Percentiles rank a stretch among this genome's conserved stretches.
Conservation (phyloP, 352 stramenopile species). For the Phytopythium boreale region DNA sequence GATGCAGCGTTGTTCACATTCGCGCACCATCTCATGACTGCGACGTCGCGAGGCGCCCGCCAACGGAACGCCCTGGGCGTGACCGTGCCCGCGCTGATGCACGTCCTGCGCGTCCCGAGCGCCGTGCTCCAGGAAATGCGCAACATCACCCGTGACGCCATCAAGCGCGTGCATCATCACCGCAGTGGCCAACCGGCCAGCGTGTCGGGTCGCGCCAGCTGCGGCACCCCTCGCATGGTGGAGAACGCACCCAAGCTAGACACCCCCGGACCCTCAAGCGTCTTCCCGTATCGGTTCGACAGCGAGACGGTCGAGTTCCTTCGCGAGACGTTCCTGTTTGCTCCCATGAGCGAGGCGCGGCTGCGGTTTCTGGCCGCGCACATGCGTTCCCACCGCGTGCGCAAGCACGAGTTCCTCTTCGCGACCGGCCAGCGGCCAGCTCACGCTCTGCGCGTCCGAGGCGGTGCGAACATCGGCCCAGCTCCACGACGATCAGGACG, state of each 20-base stretch:
- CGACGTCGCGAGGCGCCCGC: conserved; percentile 30
- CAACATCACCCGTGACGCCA: conserved; percentile 7
- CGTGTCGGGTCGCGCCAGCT: neutral
- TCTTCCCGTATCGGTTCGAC: conserved; percentile 18
- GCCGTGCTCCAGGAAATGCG: conserved; percentile 25
- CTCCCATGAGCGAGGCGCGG: conserved; percentile 25
- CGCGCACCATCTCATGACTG: conserved; percentile 24
- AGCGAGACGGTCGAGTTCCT: conserved; percentile 21
- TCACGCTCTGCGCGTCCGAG: conserved; percentile 39
- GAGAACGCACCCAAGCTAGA: no score
- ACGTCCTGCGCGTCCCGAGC: conserved; percentile 37
- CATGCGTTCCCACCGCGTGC: conserved; percentile 23
- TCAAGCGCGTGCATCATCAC: neutral
- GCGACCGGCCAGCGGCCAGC: conserved; percentile 46
- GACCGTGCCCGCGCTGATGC: conserved; percentile 26
- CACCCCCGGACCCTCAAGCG: neutral
- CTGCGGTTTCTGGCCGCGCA: conserved; percentile 49
- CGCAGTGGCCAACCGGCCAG: neutral
- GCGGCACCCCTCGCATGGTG: neutral
- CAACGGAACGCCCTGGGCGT: conserved; percentile 51
- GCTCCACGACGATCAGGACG: neutral
- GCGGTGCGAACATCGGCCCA: conserved; percentile 13
- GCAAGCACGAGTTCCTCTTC: conserved; percentile 51
- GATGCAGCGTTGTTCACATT: conserved; percentile 48
- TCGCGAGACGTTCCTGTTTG: conserved; percentile 44